phyloP scores from a whole-genome alignment of 2,329 filamentous ascomycete species.

The Hymenoscyphus infarciens region DNA sequence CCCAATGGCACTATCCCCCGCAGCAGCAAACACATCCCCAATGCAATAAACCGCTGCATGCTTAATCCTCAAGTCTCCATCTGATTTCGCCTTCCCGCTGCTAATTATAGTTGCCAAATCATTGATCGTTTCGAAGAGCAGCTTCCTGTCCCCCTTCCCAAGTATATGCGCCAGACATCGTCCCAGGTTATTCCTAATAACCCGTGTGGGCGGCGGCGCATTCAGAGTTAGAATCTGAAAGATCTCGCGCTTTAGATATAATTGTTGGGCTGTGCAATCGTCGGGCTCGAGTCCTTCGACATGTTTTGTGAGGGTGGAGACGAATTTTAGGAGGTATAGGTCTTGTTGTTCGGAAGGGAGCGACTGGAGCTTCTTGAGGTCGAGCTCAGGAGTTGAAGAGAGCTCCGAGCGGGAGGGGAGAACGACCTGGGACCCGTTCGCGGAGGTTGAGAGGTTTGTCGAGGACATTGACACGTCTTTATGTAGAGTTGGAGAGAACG shows the following conservation, averaged over 20 bases:
- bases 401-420: slow-evolving; percentile 38
- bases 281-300: slow-evolving; percentile 71
- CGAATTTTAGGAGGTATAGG: slow-evolving; percentile 86
- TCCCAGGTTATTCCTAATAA: slow-evolving; percentile 86
- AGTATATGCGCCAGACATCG: slow-evolving; percentile 81
- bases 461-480: slow-evolving; percentile 34
- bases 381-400: slow-evolving; percentile 70
- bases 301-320: slow-evolving; percentile 77
- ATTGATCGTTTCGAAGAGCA: slow-evolving; percentile 92
- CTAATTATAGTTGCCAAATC: slow-evolving; percentile 74
- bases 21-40: slow-evolving; percentile 85
- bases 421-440: slow-evolving; percentile 35
- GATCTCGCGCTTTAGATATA: slow-evolving; percentile 88
- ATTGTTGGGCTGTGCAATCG: slow-evolving; percentile 82
- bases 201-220: slow-evolving; percentile 77
- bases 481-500: slow-evolving; percentile 7
- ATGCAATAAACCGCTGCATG: slow-evolving; percentile 86
- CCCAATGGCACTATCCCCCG: slow-evolving; percentile 87
- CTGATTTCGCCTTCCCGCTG: slow-evolving; percentile 67
- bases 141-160: slow-evolving; percentile 79
- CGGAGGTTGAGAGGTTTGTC: slow-evolving; percentile 28
- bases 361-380: slow-evolving; percentile 82
- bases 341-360: slow-evolving; percentile 94
- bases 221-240: slow-evolving; percentile 86
- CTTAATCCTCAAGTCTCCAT: slow-evolving; percentile 73